These are phyloP conservation scores for Elsinoe perseae DNA, from an alignment of 2,329 filamentous ascomycete species.

Conservation along the genomic window DNA sequence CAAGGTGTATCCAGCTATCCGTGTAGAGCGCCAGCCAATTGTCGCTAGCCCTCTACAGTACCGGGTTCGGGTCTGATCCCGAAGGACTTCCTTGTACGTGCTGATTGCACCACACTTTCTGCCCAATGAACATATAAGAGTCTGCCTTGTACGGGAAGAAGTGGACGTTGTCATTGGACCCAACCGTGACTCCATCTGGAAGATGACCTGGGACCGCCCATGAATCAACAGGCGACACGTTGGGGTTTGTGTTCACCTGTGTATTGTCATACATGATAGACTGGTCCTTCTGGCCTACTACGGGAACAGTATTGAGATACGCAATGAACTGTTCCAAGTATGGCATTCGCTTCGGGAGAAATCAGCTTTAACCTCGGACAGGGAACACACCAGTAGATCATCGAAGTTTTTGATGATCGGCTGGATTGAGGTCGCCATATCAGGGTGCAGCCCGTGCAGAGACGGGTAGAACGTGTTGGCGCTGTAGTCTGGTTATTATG, in stretches of 20 bases:
- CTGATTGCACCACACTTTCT: background rate
- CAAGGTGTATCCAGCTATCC: background rate
- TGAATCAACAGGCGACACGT: background rate
- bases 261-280: background rate
- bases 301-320: background rate
- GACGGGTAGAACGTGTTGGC: no score
- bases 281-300: background rate
- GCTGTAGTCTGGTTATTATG: no score
- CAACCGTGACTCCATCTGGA: background rate
- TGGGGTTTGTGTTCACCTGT: background rate
- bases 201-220: background rate
- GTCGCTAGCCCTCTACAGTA: background rate
- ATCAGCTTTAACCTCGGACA: no score
- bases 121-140: background rate
- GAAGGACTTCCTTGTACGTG: background rate
- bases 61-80: background rate
- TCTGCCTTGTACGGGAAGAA: constrained; percentile 1
- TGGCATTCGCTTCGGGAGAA: background rate
- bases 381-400: no score
- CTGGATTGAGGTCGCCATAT: no score
- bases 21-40: background rate
- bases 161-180: background rate
- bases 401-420: no score
- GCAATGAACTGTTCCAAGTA: background rate
- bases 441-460: no score